Percentiles rank a stretch among this genome's conserved stretches.
Evolutionary conservation across 768 basidiomycete genomes (phyloP).

Genomic region (Exsudoporus frostii): DNA sequence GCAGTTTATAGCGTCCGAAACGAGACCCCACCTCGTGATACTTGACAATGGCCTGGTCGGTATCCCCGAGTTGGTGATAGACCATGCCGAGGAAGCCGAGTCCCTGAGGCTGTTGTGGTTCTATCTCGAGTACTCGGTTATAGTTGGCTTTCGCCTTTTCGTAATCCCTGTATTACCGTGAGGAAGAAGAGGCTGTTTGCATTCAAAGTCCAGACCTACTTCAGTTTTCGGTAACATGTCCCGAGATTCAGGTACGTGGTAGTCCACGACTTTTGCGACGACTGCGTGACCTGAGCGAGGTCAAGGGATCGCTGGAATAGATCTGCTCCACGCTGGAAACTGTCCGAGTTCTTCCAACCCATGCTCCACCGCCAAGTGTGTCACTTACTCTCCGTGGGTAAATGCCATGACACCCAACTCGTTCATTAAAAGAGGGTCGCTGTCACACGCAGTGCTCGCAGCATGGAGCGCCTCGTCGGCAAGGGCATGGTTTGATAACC

Average conservation of each 20-base stretch:
- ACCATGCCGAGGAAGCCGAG: slow-evolving; percentile 90
- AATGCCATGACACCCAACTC: slow-evolving; percentile 93
- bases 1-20: neutral
- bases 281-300: slow-evolving; percentile 82
- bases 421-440: slow-evolving; percentile 87
- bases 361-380: neutral
- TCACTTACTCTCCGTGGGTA: slow-evolving; percentile 74
- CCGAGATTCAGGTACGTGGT: slow-evolving; percentile 92
- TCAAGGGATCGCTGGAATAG: slow-evolving; percentile 75
- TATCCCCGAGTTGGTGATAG: slow-evolving; percentile 67
- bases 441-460: slow-evolving; percentile 75
- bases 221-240: slow-evolving; percentile 79
- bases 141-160: slow-evolving; percentile 74
- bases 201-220: slow-evolving; percentile 43
- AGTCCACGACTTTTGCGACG: slow-evolving; percentile 81
- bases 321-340: slow-evolving; percentile 67
- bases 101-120: slow-evolving; percentile 79
- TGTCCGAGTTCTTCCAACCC: slow-evolving; percentile 37
- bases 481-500: slow-evolving; percentile 72
- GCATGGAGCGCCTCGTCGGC: slow-evolving; percentile 90
- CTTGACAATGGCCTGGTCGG: slow-evolving; percentile 79
- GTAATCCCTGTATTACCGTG: slow-evolving; percentile 36
- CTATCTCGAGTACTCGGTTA: slow-evolving; percentile 77
- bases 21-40: slow-evolving; percentile 78
- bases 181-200: neutral